Evolutionary conservation across 2,329 filamentous ascomycete genomes (phyloP), one percentile per base, ranked within the genome.

Genomic region (Ceratocystis albifundus): DNA sequence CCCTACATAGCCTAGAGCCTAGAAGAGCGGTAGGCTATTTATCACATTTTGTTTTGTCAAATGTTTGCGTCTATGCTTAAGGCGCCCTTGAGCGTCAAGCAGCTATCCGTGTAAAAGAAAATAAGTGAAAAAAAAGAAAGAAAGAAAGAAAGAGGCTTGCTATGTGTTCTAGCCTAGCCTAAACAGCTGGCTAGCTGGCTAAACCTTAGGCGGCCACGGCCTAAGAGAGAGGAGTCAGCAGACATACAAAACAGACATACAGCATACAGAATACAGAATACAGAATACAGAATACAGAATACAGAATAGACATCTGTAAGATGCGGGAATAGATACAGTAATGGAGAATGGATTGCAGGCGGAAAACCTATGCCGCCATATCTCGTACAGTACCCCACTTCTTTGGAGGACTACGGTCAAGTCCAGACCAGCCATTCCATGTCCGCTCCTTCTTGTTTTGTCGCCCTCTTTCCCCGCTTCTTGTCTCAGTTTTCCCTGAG

Each of bases 401-500:
- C 48, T 50, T 50, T 22, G 5, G 25, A 55, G 25, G 15, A 25
- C 53, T 0, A 57, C 48, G n/a, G 53, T 12, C 53, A 5, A 30
- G 53, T 25, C 55, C 8, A 59, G 55, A 17, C 55, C 28, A 59
- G 55, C 12, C 28, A 59, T 36, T 36, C 55, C 28, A 59, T 25
- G 28, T 36, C 7, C 12, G 28, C 32, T 36, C 55, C 55, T 59
- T 59, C 55, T 59, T 36, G 55, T 20, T 59, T 32, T 59, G 55
- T 30, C 55, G 25, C 22, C 15, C 12, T 59, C 55, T 25, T 20
- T 30, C 55, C 55, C 55, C 55, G 55, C 55, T 59, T 59, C 55
- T 59, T 59, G 12, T 59, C 55, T 30, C 30, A 20, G 15, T 36
- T 59, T 59, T 59, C 55, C 30, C 55, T 8, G 53, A 10, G 22